A percentile compares a stretch with the other conserved stretches of the same genome.
phyloP scores from a whole-genome alignment of 345 rosid genomes.

The Excoecaria cochinchinensis region DNA sequence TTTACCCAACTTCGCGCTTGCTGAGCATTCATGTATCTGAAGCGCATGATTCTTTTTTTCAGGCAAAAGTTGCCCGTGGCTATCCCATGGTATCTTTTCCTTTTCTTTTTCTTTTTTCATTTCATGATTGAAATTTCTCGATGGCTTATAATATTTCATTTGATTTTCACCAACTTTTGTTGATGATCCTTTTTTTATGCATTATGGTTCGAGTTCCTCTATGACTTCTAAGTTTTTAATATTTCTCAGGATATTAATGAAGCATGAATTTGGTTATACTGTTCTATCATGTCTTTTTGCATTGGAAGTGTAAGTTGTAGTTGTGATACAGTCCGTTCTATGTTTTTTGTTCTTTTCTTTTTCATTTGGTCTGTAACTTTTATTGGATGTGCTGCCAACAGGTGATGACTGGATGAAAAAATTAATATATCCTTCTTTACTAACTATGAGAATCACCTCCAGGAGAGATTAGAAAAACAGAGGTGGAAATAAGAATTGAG shows the following conservation, averaged over 20 bases:
- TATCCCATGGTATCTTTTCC: slow-evolving; percentile 61
- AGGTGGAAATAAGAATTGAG: background rate
- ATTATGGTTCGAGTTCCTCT: background rate
- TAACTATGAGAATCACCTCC: background rate
- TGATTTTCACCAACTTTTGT: background rate
- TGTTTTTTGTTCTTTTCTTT: background rate
- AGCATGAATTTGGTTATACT: background rate
- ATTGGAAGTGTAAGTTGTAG: background rate
- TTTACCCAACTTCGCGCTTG: slow-evolving; percentile 76
- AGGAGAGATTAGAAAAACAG: background rate
- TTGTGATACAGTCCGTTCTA: background rate
- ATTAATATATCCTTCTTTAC: background rate
- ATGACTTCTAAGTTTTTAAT: background rate
- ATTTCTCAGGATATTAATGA: background rate
- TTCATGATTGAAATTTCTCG: background rate
- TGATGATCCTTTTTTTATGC: background rate
- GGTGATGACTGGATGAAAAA: background rate
- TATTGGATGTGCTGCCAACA: background rate
- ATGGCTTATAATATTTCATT: background rate
- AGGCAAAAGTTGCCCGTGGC: slow-evolving; percentile 92
- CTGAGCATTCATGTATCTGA: slow-evolving; percentile 88
- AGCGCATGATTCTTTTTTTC: slow-evolving; percentile 91
- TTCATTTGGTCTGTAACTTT: background rate
- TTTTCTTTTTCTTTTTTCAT: background rate
- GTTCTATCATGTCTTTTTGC: background rate